Base-by-base conservation (phyloP, 169 alveolate genomes). In the Blepharisma undulans region DNA sequence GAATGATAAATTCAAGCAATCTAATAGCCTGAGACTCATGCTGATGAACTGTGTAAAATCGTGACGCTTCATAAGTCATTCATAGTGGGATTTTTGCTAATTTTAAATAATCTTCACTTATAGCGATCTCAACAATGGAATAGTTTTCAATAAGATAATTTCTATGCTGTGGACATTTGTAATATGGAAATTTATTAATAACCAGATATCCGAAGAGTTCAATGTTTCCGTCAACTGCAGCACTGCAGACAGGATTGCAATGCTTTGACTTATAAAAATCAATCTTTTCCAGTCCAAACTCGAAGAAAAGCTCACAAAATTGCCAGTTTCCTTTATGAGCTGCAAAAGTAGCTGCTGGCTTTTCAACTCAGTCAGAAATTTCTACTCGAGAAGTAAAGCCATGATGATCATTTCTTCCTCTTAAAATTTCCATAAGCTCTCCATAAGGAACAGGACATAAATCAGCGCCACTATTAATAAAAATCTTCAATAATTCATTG, bases 11-110 rank as follows among this genome's bases (percentile, higher is more conserved):
- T 36, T 34, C 89, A n/a, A 82, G 33, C 27, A 82, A 4, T 19
- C 33, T n/a, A 19, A 48, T 36, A 0, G 77, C 76, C 18, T 82
- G 74, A 0, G 33, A 72, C 27, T 21, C 30, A 7, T 36, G 27
- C 29, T 59, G 32, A 32, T 82, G 33, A 3, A 19, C 22, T n/a
- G 60, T 48, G 22, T 48, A 82, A 82, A 34, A 82, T 32, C 60
- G 89, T 32, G 89, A 72, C 6, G 89, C 89, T 78, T 78, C 86
- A 78, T 78, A 78, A 14, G 14, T 21, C 86, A 78, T 78, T 78
- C 34, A 27, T 7, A 27, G 71, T 29, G 86, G 86, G 18, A 78
- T 27, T 21, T 27, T 21, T 8, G 34, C 25, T 21, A 12, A 27
- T 21, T 25, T 21, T 78, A 27, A 27, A 78, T 78, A 21, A 25